Percentiles rank a stretch among this genome's conserved stretches.
Conservation (phyloP, 257 asterid species). For the Mentha longifolia region DNA sequence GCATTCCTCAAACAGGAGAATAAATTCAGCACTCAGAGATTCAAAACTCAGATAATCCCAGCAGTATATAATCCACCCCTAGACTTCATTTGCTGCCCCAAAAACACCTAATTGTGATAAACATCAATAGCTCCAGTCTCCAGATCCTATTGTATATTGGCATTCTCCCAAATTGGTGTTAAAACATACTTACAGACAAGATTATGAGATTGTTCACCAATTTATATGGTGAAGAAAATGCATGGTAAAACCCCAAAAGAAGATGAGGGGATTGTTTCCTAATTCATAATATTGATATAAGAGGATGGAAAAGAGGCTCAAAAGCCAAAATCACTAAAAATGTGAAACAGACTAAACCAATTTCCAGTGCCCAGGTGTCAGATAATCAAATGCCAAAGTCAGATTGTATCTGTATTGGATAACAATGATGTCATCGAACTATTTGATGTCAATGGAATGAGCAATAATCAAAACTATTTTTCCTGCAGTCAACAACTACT, state of each 20-base stretch:
- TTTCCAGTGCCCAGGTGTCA: too few relatives aligned
- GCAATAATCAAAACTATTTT: neutral
- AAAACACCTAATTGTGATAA: neutral
- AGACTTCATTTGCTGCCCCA: neutral
- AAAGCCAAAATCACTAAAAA: neutral
- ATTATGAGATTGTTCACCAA: neutral
- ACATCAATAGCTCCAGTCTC: neutral
- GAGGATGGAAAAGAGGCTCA: neutral
- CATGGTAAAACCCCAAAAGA: neutral
- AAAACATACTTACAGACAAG: too few relatives aligned
- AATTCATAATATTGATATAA: neutral
- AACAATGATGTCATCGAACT: neutral
- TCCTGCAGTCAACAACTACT: constrained; percentile 2
- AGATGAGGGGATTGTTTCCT: constrained; percentile 1
- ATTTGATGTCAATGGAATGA: neutral
- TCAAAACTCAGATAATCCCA: neutral
- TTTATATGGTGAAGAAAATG: neutral
- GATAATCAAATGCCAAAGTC: neutral
- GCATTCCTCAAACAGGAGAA: constrained; percentile 11
- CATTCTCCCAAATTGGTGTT: neutral
- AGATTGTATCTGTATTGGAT: neutral
- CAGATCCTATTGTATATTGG: neutral
- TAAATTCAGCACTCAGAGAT: neutral
- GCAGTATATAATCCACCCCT: neutral
- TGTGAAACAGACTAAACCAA: too few relatives aligned